Conservation (phyloP, 176 grass and related monocot species). For the Oryza glaberrima region DNA sequence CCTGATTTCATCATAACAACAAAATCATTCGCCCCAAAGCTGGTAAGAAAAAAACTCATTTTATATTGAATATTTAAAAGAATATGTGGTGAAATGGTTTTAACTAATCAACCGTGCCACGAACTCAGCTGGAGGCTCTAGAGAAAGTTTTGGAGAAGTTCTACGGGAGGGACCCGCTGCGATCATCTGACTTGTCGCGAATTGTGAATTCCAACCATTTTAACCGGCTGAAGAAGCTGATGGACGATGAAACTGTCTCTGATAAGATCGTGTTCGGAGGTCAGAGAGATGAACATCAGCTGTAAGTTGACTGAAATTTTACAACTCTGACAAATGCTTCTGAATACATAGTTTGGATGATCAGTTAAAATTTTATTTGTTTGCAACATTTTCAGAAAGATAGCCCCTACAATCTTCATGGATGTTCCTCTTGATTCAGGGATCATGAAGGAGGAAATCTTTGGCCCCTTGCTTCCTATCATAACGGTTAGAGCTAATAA, state of each 20-base stretch:
- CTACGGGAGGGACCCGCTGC: constrained; percentile 70
- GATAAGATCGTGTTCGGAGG: constrained; percentile 71
- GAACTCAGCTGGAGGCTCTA: constrained; percentile 52
- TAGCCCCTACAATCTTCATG: constrained; percentile 67
- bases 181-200: constrained; percentile 61
- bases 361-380: not conserved
- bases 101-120: not conserved
- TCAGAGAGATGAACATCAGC: constrained; percentile 54
- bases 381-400: constrained; percentile 48
- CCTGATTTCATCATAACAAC: constrained; percentile 88
- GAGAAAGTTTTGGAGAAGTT: constrained; percentile 65
- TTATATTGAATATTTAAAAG: not conserved
- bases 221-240: constrained; percentile 52
- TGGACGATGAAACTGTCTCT: constrained; percentile 63
- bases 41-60: constrained; percentile 49
- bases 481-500: constrained; percentile 54
- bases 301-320: constrained; percentile 45
- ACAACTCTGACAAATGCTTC: not conserved
- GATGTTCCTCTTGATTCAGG: constrained; percentile 60
- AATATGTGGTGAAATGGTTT: not conserved
- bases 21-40: constrained; percentile 66
- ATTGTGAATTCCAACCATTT: constrained; percentile 75
- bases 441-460: constrained; percentile 89
- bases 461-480: constrained; percentile 79
- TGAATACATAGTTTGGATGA: not conserved